Evolutionary conservation across 441 rosid genomes (phyloP).

Genomic region (Jatropha podagrica): DNA sequence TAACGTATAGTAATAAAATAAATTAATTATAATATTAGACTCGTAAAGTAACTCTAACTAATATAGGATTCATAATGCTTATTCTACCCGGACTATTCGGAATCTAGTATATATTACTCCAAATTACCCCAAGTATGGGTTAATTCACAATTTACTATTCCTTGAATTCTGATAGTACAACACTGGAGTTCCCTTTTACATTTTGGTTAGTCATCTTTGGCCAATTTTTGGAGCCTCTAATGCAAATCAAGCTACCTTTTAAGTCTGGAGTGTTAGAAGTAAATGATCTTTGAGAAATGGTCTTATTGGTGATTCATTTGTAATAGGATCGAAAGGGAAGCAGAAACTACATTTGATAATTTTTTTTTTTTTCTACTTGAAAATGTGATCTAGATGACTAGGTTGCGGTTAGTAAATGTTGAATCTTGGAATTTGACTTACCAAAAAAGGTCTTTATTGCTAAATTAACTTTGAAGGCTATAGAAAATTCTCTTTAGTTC

Average conservation of each 20-base stretch:
- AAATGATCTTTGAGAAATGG: conserved; percentile 2
- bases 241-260: neutral
- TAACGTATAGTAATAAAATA: too few relatives aligned
- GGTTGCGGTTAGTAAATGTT: neutral
- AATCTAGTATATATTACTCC: too few relatives aligned
- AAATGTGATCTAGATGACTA: neutral
- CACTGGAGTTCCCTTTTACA: neutral
- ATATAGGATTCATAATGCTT: too few relatives aligned
- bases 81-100: too few relatives aligned
- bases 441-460: too few relatives aligned
- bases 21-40: too few relatives aligned
- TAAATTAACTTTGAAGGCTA: neutral
- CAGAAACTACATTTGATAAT: neutral
- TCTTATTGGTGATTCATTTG: neutral
- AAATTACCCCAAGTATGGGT: too few relatives aligned
- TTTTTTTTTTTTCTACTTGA: neutral
- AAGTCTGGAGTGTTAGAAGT: neutral
- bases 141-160: too few relatives aligned
- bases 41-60: too few relatives aligned
- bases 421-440: neutral
- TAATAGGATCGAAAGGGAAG: neutral
- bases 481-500: neutral
- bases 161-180: too few relatives aligned
- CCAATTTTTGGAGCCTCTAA: neutral
- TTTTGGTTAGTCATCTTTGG: neutral